These are phyloP conservation scores for Myxozyma monticola DNA, from an alignment of 805 yeast species.

Conservation along the genomic window DNA sequence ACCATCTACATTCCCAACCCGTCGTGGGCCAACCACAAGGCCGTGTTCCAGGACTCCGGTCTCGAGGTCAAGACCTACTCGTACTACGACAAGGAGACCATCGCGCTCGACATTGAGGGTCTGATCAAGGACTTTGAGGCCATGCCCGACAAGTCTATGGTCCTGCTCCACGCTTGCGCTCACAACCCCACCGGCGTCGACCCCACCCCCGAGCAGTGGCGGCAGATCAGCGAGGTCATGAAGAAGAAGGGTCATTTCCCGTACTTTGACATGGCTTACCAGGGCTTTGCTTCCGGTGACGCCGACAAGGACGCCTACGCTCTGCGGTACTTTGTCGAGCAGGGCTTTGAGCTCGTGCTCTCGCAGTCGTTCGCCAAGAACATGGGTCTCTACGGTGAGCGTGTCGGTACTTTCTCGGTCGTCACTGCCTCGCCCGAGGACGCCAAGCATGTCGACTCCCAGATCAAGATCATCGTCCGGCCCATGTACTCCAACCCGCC, in stretches of 20 bases:
- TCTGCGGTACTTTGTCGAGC: conserved; percentile 47
- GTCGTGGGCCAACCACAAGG: conserved; percentile 92
- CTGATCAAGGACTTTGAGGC: conserved; percentile 57
- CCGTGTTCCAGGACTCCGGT: conserved; percentile 76
- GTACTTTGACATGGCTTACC: conserved; percentile 90
- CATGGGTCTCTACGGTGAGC: conserved; percentile 93
- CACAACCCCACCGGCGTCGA: conserved; percentile 98
- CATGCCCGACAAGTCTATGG: conserved; percentile 60
- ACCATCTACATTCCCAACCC: conserved; percentile 76
- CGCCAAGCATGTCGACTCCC: conserved; percentile 62
- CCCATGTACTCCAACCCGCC: conserved; percentile 94
- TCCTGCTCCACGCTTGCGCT: conserved; percentile 89
- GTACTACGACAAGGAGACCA: conserved; percentile 65
- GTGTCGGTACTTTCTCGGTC: conserved; percentile 79
- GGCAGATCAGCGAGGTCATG: conserved; percentile 63
- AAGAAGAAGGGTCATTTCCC: conserved; percentile 65
- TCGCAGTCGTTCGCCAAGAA: conserved; percentile 95
- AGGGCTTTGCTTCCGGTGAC: conserved; percentile 89
- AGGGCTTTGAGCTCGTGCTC: conserved; percentile 47
- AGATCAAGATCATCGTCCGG: conserved; percentile 78
- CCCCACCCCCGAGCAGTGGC: conserved; percentile 81
- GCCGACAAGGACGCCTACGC: conserved; percentile 69
- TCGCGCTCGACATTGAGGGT: conserved; percentile 64
- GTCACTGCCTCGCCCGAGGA: conserved; percentile 51
- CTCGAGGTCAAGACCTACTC: conserved; percentile 59